Evolutionary conservation across 169 alveolate genomes (phyloP).

Genomic region (Ichthyophthirius multifiliis): DNA sequence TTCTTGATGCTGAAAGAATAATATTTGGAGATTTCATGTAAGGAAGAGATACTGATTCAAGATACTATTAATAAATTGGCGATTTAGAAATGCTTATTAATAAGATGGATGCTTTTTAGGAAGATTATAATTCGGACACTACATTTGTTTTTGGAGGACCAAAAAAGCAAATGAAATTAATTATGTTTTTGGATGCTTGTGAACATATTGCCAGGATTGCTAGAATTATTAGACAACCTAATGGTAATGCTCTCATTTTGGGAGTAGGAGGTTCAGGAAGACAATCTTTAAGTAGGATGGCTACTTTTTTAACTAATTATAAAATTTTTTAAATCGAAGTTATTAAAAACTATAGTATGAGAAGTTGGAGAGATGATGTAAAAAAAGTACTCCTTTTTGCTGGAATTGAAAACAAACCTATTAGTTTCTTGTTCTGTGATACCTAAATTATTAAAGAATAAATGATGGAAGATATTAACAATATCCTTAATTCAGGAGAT

Average conservation of each 20-base stretch:
- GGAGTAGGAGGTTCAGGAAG: conserved; percentile 96
- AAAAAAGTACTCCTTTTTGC: conserved; percentile 89
- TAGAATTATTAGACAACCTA: conserved; percentile 87
- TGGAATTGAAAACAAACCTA: conserved; percentile 89
- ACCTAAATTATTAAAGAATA: conserved; percentile 90
- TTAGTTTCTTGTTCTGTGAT: conserved; percentile 91
- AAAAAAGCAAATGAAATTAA: conserved; percentile 89
- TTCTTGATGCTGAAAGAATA: conserved; percentile 85
- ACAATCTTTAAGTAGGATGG: conserved; percentile 83
- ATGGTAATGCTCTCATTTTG: conserved; percentile 88
- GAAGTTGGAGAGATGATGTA: conserved; percentile 92
- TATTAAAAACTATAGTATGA: conserved; percentile 86
- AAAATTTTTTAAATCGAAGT: conserved; percentile 89
- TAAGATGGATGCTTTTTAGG: conserved; percentile 85
- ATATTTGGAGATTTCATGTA: conserved; percentile 89
- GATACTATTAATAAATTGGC: conserved; percentile 81
- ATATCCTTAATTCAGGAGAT: conserved; percentile 92
- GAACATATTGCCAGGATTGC: conserved; percentile 91
- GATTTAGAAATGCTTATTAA: conserved; percentile 74
- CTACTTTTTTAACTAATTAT: conserved; percentile 85
- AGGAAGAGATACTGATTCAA: conserved; percentile 74
- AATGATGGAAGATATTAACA: conserved; percentile 93
- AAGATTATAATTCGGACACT: conserved; percentile 86
- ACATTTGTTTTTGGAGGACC: conserved; percentile 46
- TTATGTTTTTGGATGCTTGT: conserved; percentile 94